phyloP scores from a whole-genome alignment of 345 rosid species.

The Mangifera indica region DNA sequence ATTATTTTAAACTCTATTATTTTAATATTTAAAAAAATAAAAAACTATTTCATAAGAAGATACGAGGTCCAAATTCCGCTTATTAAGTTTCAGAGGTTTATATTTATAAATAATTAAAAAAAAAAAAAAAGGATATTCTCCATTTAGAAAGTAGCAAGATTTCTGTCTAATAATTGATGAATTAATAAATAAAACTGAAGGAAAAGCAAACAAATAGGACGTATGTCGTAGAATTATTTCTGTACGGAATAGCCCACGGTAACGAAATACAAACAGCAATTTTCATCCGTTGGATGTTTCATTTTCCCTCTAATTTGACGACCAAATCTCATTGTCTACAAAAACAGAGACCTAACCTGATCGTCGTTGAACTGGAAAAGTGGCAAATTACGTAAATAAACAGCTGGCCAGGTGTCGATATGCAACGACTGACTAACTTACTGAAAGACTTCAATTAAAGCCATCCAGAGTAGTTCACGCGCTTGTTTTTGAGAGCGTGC shows the following conservation, averaged over 20 bases:
- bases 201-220: neutral
- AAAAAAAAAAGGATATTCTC: too few relatives aligned
- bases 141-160: too few relatives aligned
- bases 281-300: neutral
- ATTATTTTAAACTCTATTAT: too few relatives aligned
- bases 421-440: conserved; percentile 27
- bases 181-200: neutral
- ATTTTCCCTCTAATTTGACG: neutral
- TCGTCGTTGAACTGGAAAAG: conserved; percentile 6
- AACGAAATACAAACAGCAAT: neutral
- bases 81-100: too few relatives aligned
- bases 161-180: too few relatives aligned
- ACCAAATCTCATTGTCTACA: neutral
- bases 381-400: conserved; percentile 30
- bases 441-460: conserved; percentile 30
- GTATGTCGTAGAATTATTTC: neutral
- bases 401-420: conserved; percentile 27
- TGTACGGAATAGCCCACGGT: neutral
- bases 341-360: conserved; percentile 4
- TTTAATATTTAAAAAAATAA: too few relatives aligned
- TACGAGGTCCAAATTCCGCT: too few relatives aligned
- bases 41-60: too few relatives aligned
- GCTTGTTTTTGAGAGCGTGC: neutral
- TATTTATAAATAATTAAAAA: too few relatives aligned
- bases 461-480: conserved; percentile 21